Evolutionary conservation across 352 stramenopile genomes (phyloP).

Genomic region (Phytophthora ohioensis): DNA sequence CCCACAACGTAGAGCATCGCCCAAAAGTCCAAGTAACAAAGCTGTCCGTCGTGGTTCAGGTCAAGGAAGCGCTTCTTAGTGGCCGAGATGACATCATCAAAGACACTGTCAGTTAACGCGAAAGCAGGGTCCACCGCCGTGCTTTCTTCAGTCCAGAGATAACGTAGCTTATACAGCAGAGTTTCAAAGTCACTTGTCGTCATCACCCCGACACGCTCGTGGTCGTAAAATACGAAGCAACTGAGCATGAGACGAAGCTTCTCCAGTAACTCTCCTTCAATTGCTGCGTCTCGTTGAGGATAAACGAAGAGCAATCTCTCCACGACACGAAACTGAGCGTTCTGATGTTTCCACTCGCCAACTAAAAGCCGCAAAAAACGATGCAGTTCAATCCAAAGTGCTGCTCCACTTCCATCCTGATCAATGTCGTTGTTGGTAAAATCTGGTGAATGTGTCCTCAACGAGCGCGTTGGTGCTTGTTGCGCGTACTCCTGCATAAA

Average conservation of each 20-base stretch:
- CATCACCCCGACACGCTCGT: conserved; percentile 63
- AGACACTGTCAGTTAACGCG: conserved; percentile 42
- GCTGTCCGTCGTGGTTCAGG: conserved; percentile 57
- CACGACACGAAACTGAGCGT: conserved; percentile 54
- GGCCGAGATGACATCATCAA: conserved; percentile 63
- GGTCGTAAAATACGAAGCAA: conserved; percentile 80
- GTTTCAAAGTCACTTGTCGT: conserved; percentile 57
- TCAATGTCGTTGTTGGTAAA: conserved; percentile 3
- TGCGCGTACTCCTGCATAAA: conserved; percentile 69
- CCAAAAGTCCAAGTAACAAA: conserved; percentile 89
- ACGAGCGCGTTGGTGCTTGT: conserved; percentile 15
- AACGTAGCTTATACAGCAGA: conserved; percentile 63
- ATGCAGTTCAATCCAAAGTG: conserved; percentile 70
- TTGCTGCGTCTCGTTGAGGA: conserved; percentile 26
- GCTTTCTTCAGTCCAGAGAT: conserved; percentile 68
- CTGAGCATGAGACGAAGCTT: conserved; percentile 73
- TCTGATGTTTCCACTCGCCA: conserved; percentile 78
- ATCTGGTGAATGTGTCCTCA: conserved; percentile 17
- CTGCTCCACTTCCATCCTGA: background rate
- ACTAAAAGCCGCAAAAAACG: conserved; percentile 71
- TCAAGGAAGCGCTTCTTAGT: conserved; percentile 61
- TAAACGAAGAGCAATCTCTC: conserved; percentile 62
- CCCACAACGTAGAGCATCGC: conserved; percentile 84
- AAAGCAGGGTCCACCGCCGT: conserved; percentile 11
- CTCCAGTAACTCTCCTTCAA: conserved; percentile 45